Evolutionary conservation across 176 grass and related monocot species (phyloP), one percentile per base, ranked within the genome.

Genomic region (Eleusine indica): DNA sequence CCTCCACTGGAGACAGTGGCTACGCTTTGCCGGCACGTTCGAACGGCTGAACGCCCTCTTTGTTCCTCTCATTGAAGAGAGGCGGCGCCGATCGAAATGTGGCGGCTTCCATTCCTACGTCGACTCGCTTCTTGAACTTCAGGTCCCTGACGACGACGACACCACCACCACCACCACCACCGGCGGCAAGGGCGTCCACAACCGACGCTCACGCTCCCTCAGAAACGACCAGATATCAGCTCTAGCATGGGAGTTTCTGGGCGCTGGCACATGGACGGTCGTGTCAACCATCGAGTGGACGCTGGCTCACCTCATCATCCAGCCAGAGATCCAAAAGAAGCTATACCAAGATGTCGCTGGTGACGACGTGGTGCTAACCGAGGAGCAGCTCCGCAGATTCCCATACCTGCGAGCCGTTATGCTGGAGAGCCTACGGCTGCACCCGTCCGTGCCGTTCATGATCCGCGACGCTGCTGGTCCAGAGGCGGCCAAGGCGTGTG

Each of bases 201-300:
- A 4, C 39, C 4, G 49, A 16, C 49, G 72, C 29, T 17, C 1
- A 16, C 49, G 72, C 29, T 17, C 1, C 29, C 49, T 75, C 2
- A 75, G 49, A 51, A 32, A 76, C 2, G 52, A 76, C 52, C 51
- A 60, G 73, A 15, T 76, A 5, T 52, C 39, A 10, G 38, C 18
- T 17, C 73, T 60, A 5, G 18, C 58, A 9, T 76, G 52, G 32
- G 73, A 76, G 73, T 76, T 76, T 52, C 32, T 76, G 0, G 73
- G 73, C 21, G 9, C 52, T 4, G 19, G 54, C 53, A 76, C 74
- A 0, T 53, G 38, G 21, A 14, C 74, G 0, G 35, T 52, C 8
- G 18, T n/a, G 17, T n/a, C 67, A 4, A 42, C 37, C 39, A 21
- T 70, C 7, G 67, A 70, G 67, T 70, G 38, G 38, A 9, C 37